Percentiles rank a stretch among this genome's conserved stretches.
phyloP scores from a whole-genome alignment of 2,329 filamentous ascomycete genomes.

The Pseudogymnoascus sp. region DNA sequence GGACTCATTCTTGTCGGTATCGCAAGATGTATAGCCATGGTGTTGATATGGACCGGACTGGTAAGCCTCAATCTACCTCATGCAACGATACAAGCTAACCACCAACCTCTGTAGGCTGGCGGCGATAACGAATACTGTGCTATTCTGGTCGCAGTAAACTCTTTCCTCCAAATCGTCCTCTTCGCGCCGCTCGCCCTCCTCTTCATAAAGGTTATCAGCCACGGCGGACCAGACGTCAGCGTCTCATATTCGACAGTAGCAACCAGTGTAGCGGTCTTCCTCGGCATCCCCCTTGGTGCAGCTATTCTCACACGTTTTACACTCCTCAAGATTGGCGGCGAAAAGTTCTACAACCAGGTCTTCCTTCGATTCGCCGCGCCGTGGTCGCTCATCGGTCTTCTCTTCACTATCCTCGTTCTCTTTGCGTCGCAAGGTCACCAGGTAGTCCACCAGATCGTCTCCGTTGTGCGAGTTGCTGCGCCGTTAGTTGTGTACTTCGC shows the following conservation, averaged over 20 bases:
- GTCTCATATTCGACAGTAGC: slow-evolving; percentile 61
- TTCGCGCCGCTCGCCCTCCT: slow-evolving; percentile 58
- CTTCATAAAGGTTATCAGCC: slow-evolving; percentile 62
- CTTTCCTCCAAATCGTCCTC: slow-evolving; percentile 63
- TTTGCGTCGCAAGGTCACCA: slow-evolving; percentile 73
- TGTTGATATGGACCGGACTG: slow-evolving; percentile 68
- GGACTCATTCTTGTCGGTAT: slow-evolving; percentile 77
- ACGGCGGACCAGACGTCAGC: slow-evolving; percentile 40
- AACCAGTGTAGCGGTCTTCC: slow-evolving; percentile 72
- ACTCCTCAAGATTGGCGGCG: slow-evolving; percentile 45
- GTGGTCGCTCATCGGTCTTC: slow-evolving; percentile 42
- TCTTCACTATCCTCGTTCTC: slow-evolving; percentile 80
- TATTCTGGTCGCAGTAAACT: slow-evolving; percentile 68
- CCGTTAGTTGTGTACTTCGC: slow-evolving; percentile 76
- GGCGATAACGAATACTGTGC: slow-evolving; percentile 79
- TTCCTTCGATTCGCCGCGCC: slow-evolving; percentile 51
- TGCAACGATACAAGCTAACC: not conserved
- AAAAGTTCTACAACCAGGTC: slow-evolving; percentile 53
- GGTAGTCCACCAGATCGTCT: slow-evolving; percentile 75
- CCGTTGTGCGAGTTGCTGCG: slow-evolving; percentile 71
- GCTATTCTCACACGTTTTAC: slow-evolving; percentile 66
- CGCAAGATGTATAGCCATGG: slow-evolving; percentile 84
- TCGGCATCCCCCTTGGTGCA: slow-evolving; percentile 74
- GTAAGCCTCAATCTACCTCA: slow-evolving; percentile 32
- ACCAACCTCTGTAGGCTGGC: slow-evolving; percentile 38